Base-by-base conservation (phyloP, 495 filamentous ascomycete genomes). In the Xylaria cubensis region DNA sequence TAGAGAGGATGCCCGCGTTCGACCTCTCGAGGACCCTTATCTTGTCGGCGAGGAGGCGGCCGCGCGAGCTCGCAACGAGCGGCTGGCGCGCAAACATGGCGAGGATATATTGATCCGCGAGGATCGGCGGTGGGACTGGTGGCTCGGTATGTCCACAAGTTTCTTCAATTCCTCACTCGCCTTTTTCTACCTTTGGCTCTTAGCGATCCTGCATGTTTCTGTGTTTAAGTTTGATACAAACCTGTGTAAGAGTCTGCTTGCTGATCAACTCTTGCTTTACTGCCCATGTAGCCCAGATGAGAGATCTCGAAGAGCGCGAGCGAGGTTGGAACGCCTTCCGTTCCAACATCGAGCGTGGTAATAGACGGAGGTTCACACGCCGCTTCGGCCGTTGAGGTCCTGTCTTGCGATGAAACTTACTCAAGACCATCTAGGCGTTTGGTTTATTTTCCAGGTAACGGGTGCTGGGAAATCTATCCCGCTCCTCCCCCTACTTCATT, bases 11-110 rank as follows among this genome's bases (percentile, higher is more conserved):
- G 59, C 74, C 51, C 71, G 74, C 24, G 62, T 82, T 15, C 76
- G 84, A n/a, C 84, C 84, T 32, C 80, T 85, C 29, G 86, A 88
- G 74, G 86, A 88, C 72, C 86, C 85, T 8, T 80, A 85, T 26
- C 80, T 88, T 8, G 86, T 87, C 0, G 86, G 86, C 42, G 86
- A 88, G 77, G 80, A 82, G 71, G 86, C 83, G 13, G 86, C 86
- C 24, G 77, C 78, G 24, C 70, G 75, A 62, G 86, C 85, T 24
- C 72, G 82, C 64, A 73, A 71, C 53, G 82, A 85, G 79, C 80
- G 86, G 72, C 69, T 85, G 61, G 84, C 81, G 42, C 70, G 84
- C 59, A 82, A 87, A 79, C 81, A 78, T 42, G 84, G 81, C 1
- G 82, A 85, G 15, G 82, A 84, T 65, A 67, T 86, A 10, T 42